Evolutionary conservation across 441 rosid genomes (phyloP).

Genomic region (Corymbia citriodora): DNA sequence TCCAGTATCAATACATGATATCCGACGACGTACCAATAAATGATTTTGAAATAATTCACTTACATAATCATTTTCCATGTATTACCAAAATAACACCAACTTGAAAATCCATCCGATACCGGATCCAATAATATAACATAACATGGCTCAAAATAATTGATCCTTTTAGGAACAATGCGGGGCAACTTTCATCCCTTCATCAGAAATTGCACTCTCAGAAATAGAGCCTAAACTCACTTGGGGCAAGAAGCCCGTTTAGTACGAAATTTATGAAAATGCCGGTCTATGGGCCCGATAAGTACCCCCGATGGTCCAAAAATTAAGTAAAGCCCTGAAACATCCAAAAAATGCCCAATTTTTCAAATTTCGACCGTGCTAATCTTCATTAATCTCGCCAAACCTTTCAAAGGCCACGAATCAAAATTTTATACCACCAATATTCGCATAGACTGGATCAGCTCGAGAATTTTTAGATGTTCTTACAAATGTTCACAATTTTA

Average conservation of each 20-base stretch:
- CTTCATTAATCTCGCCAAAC: background rate
- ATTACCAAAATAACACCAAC: background rate
- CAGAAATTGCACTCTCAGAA: background rate
- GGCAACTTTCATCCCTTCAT: background rate
- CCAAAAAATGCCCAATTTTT: background rate
- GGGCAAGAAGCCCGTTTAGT: background rate
- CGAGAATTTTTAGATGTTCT: background rate
- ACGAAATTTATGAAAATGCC: background rate
- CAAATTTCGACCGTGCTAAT: background rate
- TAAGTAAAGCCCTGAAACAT: background rate
- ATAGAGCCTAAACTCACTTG: background rate
- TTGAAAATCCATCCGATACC: background rate
- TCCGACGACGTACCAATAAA: fast-evolving
- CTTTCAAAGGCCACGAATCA: background rate
- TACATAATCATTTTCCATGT: background rate
- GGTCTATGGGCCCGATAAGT: background rate
- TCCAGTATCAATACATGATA: background rate
- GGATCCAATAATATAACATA: background rate
- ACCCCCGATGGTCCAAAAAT: background rate
- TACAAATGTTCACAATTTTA: background rate
- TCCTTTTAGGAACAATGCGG: background rate
- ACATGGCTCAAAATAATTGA: background rate
- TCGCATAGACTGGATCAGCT: background rate
- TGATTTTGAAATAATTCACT: background rate
- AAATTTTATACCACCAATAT: background rate